These are phyloP conservation scores for Neonectria faginata DNA, from an alignment of 2,329 filamentous ascomycete genomes.

Conservation along the genomic window DNA sequence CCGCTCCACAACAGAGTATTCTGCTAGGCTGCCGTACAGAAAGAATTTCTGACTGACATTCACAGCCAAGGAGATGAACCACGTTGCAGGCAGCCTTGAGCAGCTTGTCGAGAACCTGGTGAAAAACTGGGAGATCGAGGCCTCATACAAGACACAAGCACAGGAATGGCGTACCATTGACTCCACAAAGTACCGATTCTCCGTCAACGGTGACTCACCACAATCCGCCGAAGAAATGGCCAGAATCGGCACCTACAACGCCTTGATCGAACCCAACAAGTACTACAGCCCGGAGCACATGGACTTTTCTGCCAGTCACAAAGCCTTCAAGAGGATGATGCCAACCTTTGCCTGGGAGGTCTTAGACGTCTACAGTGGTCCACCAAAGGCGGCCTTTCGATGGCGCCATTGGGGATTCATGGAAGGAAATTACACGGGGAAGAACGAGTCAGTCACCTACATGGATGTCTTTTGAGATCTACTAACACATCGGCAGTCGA, in stretches of 20 bases:
- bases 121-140: slow-evolving; percentile 80
- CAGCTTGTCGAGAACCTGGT: slow-evolving; percentile 75
- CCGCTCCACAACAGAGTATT: neutral
- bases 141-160: slow-evolving; percentile 72
- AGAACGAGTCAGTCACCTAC: slow-evolving; percentile 65
- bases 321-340: slow-evolving; percentile 80
- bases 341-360: slow-evolving; percentile 79
- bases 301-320: slow-evolving; percentile 73
- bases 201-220: slow-evolving; percentile 70
- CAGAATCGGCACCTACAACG: slow-evolving; percentile 76
- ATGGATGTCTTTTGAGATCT: neutral
- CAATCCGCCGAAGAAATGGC: slow-evolving; percentile 73
- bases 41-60: neutral
- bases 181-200: slow-evolving; percentile 68
- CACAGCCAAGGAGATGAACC: slow-evolving; percentile 67
- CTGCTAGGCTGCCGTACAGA: too few relatives aligned
- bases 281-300: slow-evolving; percentile 72
- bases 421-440: slow-evolving; percentile 74
- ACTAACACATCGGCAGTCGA: slow-evolving; percentile 55
- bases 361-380: slow-evolving; percentile 74
- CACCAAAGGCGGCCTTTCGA: slow-evolving; percentile 70
- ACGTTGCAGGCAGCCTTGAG: slow-evolving; percentile 67
- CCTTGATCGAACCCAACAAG: slow-evolving; percentile 71
- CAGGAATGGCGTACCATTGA: slow-evolving; percentile 75
- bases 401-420: slow-evolving; percentile 78